Evolutionary conservation across 352 stramenopile species (phyloP).

Genomic region (Phytophthora chlamydospora): DNA sequence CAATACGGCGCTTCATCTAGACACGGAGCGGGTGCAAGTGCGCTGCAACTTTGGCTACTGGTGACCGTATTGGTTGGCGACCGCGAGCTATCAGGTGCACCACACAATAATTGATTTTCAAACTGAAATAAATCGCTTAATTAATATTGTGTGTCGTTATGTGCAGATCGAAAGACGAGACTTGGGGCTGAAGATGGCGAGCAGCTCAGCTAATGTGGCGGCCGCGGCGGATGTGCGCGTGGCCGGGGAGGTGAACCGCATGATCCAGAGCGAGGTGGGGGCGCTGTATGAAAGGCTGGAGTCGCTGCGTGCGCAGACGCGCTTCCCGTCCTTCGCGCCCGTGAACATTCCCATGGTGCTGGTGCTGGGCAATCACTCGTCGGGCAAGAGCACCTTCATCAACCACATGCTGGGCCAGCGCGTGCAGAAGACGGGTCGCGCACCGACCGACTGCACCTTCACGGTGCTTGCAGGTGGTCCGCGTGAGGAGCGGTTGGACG

Average conservation of each 20-base stretch:
- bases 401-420: slow-evolving; percentile 87
- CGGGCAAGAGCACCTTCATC: slow-evolving; percentile 88
- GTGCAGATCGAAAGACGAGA: not conserved
- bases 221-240: slow-evolving; percentile 40
- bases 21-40: not conserved
- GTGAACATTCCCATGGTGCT: slow-evolving; percentile 87
- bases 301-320: slow-evolving; percentile 60
- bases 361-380: slow-evolving; percentile 87
- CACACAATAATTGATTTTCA: too few species aligned
- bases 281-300: slow-evolving; percentile 77
- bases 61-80: slow-evolving; percentile 39
- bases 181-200: slow-evolving; percentile 14
- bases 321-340: slow-evolving; percentile 81
- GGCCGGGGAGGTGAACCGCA: slow-evolving; percentile 82
- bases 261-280: slow-evolving; percentile 82
- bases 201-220: slow-evolving; percentile 2
- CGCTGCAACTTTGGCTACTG: slow-evolving; percentile 7
- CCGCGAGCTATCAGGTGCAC: not conserved
- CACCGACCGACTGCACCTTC: slow-evolving; percentile 86
- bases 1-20: slow-evolving; percentile 42
- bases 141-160: not conserved
- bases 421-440: slow-evolving; percentile 84
- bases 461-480: slow-evolving; percentile 76
- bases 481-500: slow-evolving; percentile 78
- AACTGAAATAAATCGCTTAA: too few species aligned